These are phyloP conservation scores for Russula vinacea DNA, from an alignment of 768 basidiomycete genomes.

Conservation along the genomic window DNA sequence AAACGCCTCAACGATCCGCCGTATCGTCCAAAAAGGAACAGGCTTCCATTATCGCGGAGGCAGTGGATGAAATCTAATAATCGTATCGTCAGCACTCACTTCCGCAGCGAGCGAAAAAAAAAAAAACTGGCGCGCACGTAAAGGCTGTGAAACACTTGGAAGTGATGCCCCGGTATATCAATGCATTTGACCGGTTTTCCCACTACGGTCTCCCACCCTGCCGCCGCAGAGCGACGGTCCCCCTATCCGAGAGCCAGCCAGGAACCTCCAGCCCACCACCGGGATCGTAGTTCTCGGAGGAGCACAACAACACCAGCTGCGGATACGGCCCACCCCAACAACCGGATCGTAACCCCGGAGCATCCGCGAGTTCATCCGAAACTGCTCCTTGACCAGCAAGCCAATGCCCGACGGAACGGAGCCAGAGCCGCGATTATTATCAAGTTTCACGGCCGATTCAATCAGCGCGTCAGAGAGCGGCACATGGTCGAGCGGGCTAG, in stretches of 20 bases:
- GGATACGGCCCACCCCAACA: slow-evolving; percentile 33
- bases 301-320: slow-evolving; percentile 53
- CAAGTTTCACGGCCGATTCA: slow-evolving; percentile 42
- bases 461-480: slow-evolving; percentile 54
- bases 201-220: slow-evolving; percentile 50
- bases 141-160: slow-evolving; percentile 49
- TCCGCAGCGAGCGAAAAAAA: too few relatives aligned
- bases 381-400: slow-evolving; percentile 46
- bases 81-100: background rate
- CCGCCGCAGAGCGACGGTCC: slow-evolving; percentile 36
- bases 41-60: slow-evolving; percentile 22
- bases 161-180: slow-evolving; percentile 67
- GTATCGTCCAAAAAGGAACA: slow-evolving; percentile 16
- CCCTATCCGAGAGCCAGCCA: slow-evolving; percentile 51
- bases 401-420: slow-evolving; percentile 36
- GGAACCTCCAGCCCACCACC: slow-evolving; percentile 41
- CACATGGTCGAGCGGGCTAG: slow-evolving; percentile 51
- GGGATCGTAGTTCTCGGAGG: slow-evolving; percentile 45
- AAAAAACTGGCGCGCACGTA: slow-evolving; percentile 44
- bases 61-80: slow-evolving; percentile 14
- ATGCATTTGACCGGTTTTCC: slow-evolving; percentile 42
- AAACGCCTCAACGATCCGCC: background rate
- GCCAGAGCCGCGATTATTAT: slow-evolving; percentile 29
- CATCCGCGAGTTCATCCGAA: slow-evolving; percentile 47
- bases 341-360: slow-evolving; percentile 48